Evolutionary conservation across 2,329 filamentous ascomycete genomes (phyloP).

Genomic region (Sordariomycetes sp.): DNA sequence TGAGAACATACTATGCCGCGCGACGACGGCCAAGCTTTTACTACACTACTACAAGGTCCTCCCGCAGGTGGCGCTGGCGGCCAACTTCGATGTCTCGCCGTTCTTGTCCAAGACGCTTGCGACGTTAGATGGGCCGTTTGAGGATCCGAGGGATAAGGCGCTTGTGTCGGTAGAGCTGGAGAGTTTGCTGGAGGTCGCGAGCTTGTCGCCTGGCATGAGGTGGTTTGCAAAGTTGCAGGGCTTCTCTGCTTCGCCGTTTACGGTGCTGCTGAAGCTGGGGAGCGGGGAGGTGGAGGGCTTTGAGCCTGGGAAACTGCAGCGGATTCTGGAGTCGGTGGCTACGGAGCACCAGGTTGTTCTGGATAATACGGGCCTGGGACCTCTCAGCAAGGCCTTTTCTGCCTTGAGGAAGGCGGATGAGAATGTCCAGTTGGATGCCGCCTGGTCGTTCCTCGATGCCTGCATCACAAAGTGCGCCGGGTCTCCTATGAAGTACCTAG

Average conservation of each 20-base stretch:
- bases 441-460: conserved; percentile 71
- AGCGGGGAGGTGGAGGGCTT: conserved; percentile 10
- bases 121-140: conserved; percentile 39
- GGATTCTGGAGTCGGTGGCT: conserved; percentile 46
- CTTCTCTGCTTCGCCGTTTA: conserved; percentile 54
- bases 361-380: not conserved
- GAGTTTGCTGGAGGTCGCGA: conserved; percentile 68
- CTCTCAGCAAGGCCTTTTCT: not conserved
- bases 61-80: conserved; percentile 65
- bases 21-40: conserved; percentile 66
- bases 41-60: conserved; percentile 75
- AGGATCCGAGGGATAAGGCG: conserved; percentile 33
- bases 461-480: conserved; percentile 63
- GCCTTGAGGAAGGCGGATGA: conserved; percentile 5
- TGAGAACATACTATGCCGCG: conserved; percentile 60
- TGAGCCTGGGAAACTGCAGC: conserved; percentile 30
- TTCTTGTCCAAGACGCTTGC: conserved; percentile 57
- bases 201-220: conserved; percentile 69
- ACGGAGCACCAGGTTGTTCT: conserved; percentile 53
- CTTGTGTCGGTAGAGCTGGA: conserved; percentile 63
- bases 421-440: conserved; percentile 20
- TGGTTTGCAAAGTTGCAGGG: conserved; percentile 73
- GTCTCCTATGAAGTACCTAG: conserved; percentile 73
- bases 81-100: conserved; percentile 79
- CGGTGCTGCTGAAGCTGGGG: conserved; percentile 46